Evolutionary conservation across 1,139 yeast species (phyloP), one percentile per base, ranked within the genome.

Genomic region (Geotrichum fermentans): DNA sequence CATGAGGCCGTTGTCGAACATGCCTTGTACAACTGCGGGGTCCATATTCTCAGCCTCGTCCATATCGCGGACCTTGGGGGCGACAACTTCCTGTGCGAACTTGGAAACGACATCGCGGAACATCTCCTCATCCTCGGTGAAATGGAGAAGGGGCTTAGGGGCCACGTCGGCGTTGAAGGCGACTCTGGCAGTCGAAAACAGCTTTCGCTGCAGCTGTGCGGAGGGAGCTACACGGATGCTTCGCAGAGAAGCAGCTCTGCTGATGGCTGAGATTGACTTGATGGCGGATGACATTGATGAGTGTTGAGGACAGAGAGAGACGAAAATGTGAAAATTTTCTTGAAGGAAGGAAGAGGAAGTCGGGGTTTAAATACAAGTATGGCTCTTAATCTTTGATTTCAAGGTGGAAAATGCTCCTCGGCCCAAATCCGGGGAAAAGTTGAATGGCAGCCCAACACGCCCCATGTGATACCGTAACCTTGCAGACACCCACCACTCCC

Each of bases 31-130:
- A 44, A 71, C 50, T 17, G 52, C 58, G 21, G 63, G 61, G 52
- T 69, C 73, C 73, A 71, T 71, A 37, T 58, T 53, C 57, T 71
- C 75, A 24, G 61, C 61, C 55, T 70, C 75, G 55, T 71, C 75
- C 75, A 71, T 71, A 43, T 66, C 71, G 11, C 72, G 64, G 37
- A 61, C 73, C 47, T 58, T 58, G 17, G 75, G 75, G 29, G 61
- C 70, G 2, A 71, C 69, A 13, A 68, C 70, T 32, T 69, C 73
- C 42, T 62, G 57, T 21, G 74, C 69, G 53, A 70, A 71, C 53
- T 62, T 60, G 50, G 70, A 62, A 8, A 70, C 73, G 32, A 67
- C 55, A 35, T 70, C 73, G 21, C 69, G 59, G 58, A 70, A 69
- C 71, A 70, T 61, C 45, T 63, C 61, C 55, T 70, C 74, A 47